Conservation (phyloP, 2,329 filamentous ascomycete species). For the Alternaria longipes region DNA sequence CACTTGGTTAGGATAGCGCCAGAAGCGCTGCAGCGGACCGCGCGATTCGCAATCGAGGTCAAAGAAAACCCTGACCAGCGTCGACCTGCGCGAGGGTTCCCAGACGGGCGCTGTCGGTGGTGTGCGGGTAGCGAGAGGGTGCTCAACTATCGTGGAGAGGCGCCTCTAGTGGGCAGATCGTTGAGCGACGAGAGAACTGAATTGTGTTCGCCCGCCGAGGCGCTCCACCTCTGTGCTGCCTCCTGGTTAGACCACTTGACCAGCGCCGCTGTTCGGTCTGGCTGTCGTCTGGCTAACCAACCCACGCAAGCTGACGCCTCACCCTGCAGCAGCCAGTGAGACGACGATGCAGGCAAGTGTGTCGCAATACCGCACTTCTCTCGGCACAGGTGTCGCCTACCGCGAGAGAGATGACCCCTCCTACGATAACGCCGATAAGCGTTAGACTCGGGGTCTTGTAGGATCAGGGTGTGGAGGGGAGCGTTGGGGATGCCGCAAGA, state of each 20-base stretch:
- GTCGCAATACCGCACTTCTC: constrained; percentile 28
- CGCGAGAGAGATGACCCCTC: constrained; percentile 33
- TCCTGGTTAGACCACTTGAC: not conserved
- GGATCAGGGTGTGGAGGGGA: constrained; percentile 34
- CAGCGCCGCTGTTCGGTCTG: constrained; percentile 17
- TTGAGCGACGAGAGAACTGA: constrained; percentile 20
- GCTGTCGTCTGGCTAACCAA: constrained; percentile 12
- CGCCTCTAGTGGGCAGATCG: constrained; percentile 15
- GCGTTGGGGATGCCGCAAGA: constrained; percentile 30
- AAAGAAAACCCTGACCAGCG: constrained; percentile 28
- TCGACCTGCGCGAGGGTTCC: constrained; percentile 27
- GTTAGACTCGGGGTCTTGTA: constrained; percentile 31
- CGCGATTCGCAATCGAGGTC: constrained; percentile 32
- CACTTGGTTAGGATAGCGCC: constrained; percentile 32
- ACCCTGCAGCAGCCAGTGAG: constrained; percentile 35
- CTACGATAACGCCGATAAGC: constrained; percentile 42
- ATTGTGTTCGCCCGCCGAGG: constrained; percentile 32
- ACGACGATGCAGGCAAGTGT: constrained; percentile 21
- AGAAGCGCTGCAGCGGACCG: constrained; percentile 42
- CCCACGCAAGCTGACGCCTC: constrained; percentile 30
- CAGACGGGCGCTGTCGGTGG: constrained; percentile 11
- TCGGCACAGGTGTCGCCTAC: constrained; percentile 33
- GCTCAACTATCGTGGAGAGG: constrained; percentile 16
- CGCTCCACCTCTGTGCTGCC: constrained; percentile 20
- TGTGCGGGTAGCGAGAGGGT: constrained; percentile 16